These are phyloP conservation scores for Candida tropicalis DNA, from an alignment of 1,139 yeast species.

Conservation along the genomic window DNA sequence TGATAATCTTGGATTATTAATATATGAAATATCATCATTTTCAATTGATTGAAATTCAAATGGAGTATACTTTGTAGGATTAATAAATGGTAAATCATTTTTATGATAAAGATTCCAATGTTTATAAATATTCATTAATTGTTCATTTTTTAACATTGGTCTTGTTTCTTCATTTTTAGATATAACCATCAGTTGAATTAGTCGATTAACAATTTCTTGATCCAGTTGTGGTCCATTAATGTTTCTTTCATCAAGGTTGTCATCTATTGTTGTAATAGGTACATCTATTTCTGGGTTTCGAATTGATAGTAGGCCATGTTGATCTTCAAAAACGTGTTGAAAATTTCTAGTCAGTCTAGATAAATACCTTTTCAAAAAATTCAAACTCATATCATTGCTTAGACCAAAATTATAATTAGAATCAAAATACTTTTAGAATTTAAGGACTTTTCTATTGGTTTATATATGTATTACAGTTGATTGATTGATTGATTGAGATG, in stretches of 20 bases:
- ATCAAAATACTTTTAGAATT: too few species aligned
- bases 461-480: too few species aligned
- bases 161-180: background rate
- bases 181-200: constrained; percentile 1
- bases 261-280: background rate
- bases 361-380: background rate
- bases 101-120: constrained; percentile 16
- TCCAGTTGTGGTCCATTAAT: background rate
- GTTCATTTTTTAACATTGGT: background rate
- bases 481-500: too few species aligned
- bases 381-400: constrained; percentile 1
- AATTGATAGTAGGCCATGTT: background rate
- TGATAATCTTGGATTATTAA: constrained; percentile 37
- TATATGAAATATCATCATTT: constrained; percentile 30
- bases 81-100: constrained; percentile 13
- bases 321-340: background rate
- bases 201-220: background rate
- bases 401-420: too few species aligned
- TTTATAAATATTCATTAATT: constrained; percentile 11
- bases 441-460: too few species aligned
- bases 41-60: constrained; percentile 27
- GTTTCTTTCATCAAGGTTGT: background rate
- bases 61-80: constrained; percentile 20
- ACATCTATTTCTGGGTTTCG: too few species aligned
- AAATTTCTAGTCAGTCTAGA: background rate